Percentiles rank a stretch among this genome's conserved stretches.
Evolutionary conservation across 768 basidiomycete species (phyloP).

Genomic region (Leccinum disarticulatum): DNA sequence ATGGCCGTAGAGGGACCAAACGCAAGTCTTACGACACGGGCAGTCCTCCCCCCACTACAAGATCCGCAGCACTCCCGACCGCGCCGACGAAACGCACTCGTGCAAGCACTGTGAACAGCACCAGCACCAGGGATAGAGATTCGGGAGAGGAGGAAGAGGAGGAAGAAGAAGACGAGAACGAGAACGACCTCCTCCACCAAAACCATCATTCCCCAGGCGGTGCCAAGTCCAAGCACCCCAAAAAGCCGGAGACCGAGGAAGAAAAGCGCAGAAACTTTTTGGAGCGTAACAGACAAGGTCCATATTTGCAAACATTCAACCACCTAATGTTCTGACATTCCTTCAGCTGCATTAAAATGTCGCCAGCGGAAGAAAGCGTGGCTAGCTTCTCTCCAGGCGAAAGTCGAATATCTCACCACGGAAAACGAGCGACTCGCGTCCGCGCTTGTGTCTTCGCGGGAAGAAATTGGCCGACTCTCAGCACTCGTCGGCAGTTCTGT

Average conservation of each 20-base stretch:
- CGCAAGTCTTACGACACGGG: conserved; percentile 60
- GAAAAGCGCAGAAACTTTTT: conserved; percentile 97
- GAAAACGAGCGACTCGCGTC: conserved; percentile 94
- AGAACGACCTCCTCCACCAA: conserved; percentile 25
- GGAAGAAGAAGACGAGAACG: conserved; percentile 42
- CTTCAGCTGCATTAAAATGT: conserved; percentile 92
- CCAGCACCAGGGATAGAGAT: conserved; percentile 37
- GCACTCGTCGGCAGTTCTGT: conserved; percentile 68
- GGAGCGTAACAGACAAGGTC: conserved; percentile 96
- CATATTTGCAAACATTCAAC: not conserved
- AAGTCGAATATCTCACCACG: conserved; percentile 87
- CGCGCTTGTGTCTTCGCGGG: conserved; percentile 83
- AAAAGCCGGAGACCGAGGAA: conserved; percentile 95
- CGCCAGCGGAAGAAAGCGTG: conserved; percentile 99
- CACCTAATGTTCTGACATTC: conserved; percentile 5
- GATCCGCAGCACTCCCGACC: conserved; percentile 26
- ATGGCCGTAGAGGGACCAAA: conserved; percentile 57
- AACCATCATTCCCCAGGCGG: conserved; percentile 24
- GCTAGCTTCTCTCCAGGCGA: conserved; percentile 88
- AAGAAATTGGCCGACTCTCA: conserved; percentile 85
- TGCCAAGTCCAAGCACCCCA: conserved; percentile 36
- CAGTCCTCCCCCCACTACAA: conserved; percentile 31
- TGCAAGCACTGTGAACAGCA: conserved; percentile 34
- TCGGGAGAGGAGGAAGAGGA: conserved; percentile 37
- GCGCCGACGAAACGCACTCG: conserved; percentile 38